These are phyloP conservation scores for Rickenella mellea DNA, from an alignment of 768 basidiomycete species.

Conservation along the genomic window DNA sequence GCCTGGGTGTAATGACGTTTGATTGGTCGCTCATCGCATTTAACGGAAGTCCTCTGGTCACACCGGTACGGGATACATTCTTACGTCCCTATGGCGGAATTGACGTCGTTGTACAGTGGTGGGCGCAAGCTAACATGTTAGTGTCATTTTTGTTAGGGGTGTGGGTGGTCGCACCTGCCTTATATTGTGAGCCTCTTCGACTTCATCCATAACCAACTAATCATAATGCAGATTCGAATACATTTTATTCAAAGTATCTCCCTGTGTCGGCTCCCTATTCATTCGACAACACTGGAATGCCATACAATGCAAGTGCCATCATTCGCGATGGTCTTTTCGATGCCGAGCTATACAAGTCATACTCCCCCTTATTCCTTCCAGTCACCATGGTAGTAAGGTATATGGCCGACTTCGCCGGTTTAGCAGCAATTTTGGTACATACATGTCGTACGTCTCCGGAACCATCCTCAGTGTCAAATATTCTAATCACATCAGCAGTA, in stretches of 20 bases:
- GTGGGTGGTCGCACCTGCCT: constrained; percentile 67
- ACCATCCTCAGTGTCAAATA: constrained; percentile 18
- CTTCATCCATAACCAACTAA: constrained; percentile 24
- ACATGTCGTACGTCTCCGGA: constrained; percentile 50
- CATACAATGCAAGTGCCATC: constrained; percentile 52
- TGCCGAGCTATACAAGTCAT: constrained; percentile 53
- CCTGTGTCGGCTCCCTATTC: constrained; percentile 58
- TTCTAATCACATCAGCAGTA: constrained; percentile 30
- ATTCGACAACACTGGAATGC: constrained; percentile 68
- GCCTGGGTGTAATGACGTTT: constrained; percentile 76
- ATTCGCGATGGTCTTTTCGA: constrained; percentile 61
- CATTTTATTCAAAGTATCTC: constrained; percentile 56
- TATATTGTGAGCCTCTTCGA: constrained; percentile 46
- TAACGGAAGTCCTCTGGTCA: constrained; percentile 68
- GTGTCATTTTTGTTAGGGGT: constrained; percentile 55
- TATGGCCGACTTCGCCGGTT: constrained; percentile 64
- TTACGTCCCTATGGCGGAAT: constrained; percentile 3
- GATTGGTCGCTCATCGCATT: constrained; percentile 81
- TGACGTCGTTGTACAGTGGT: constrained; percentile 65
- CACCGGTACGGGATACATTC: constrained; percentile 53
- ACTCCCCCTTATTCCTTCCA: constrained; percentile 74
- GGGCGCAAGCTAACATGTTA: constrained; percentile 71
- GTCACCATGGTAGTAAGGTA: constrained; percentile 60
- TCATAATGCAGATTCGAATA: constrained; percentile 30
- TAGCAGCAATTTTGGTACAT: constrained; percentile 69